These are phyloP conservation scores for Hypericum perforatum DNA, from an alignment of 345 rosid species.

Conservation along the genomic window DNA sequence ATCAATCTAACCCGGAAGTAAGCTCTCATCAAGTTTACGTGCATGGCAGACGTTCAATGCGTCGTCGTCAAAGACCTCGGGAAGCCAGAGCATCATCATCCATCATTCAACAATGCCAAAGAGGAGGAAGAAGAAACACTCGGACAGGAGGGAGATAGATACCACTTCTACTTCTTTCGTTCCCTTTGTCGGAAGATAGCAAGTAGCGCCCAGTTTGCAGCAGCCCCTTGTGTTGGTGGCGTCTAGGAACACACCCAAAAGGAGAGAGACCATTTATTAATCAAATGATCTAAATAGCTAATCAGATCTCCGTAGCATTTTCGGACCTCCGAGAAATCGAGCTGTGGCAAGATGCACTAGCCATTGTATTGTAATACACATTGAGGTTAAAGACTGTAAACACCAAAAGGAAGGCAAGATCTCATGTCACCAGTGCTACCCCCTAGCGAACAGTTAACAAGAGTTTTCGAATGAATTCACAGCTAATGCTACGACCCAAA, in stretches of 20 bases:
- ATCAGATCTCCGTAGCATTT: too few species aligned
- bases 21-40: conserved; percentile 20
- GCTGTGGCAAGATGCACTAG: too few species aligned
- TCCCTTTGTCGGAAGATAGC: conserved; percentile 39
- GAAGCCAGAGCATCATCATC: conserved; percentile 39
- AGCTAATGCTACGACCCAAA: conserved; percentile 26
- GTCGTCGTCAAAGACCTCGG: conserved; percentile 64
- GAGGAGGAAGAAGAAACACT: conserved; percentile 53
- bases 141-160: conserved; percentile 19
- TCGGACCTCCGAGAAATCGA: too few species aligned
- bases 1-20: too few species aligned
- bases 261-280: too few species aligned
- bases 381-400: too few species aligned
- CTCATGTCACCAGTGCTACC: conserved; percentile 2
- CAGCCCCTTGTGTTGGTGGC: conserved; percentile 26
- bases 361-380: too few species aligned
- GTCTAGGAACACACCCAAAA: too few species aligned
- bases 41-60: conserved; percentile 56
- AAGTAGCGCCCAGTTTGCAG: conserved; percentile 28
- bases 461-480: conserved; percentile 1
- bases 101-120: conserved; percentile 9
- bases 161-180: conserved; percentile 13
- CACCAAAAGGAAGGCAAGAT: too few species aligned
- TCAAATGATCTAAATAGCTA: too few species aligned
- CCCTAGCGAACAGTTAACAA: background rate